Conservation (phyloP, 2,329 filamentous ascomycete species). For the Ceratocystis papillata region DNA sequence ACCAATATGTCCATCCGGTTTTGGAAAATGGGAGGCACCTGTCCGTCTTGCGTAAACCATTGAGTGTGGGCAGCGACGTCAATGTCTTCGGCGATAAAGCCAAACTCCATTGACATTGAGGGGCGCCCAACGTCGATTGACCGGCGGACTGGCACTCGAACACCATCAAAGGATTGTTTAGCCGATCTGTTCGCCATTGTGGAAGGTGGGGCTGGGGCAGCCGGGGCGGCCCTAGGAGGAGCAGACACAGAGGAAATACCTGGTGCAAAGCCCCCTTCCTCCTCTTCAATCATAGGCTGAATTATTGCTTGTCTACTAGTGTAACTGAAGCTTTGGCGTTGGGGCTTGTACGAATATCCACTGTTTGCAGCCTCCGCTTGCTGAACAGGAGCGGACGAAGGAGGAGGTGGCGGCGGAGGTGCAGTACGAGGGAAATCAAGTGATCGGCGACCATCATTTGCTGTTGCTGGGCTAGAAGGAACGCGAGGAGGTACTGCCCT, state of each 20-base stretch:
- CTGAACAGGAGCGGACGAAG: background rate
- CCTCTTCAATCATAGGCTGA: constrained; percentile 38
- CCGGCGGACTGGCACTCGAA: constrained; percentile 38
- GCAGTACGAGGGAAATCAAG: constrained; percentile 46
- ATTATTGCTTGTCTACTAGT: constrained; percentile 26
- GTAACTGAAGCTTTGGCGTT: constrained; percentile 23
- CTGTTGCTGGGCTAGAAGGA: constrained; percentile 45
- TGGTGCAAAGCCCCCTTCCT: constrained; percentile 37
- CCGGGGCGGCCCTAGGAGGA: constrained; percentile 27
- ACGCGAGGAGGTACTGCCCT: constrained; percentile 46
- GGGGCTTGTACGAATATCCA: constrained; percentile 49
- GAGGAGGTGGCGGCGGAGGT: constrained; percentile 31
- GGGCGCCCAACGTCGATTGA: constrained; percentile 70
- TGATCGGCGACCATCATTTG: constrained; percentile 45
- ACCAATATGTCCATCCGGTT: constrained; percentile 71
- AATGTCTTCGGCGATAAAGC: constrained; percentile 78
- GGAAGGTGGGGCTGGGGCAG: constrained; percentile 28
- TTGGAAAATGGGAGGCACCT: constrained; percentile 70
- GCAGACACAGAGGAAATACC: constrained; percentile 6
- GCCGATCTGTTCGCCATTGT: constrained; percentile 29
- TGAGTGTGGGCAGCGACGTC: constrained; percentile 62
- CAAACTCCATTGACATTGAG: constrained; percentile 57
- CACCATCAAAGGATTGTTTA: constrained; percentile 55
- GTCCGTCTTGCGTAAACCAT: constrained; percentile 81
- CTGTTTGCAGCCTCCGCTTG: constrained; percentile 32